Base-by-base conservation (phyloP, 306 rosid genomes). In the Rosa chinensis region DNA sequence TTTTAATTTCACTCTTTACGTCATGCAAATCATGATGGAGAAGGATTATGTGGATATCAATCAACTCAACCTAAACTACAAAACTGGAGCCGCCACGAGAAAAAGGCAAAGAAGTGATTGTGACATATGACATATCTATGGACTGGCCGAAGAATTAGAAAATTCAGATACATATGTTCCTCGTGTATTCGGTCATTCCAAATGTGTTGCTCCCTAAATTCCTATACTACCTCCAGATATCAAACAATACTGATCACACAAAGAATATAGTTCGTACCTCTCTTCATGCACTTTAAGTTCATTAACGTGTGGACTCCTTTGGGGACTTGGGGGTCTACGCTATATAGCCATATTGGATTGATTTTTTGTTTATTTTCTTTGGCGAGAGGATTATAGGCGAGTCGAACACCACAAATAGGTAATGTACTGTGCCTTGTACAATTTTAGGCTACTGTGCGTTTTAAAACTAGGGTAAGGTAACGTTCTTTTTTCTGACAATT, bases 1-100 rank as follows among this genome's bases (percentile, higher is more conserved):
- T 4, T 28, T 6, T n/a, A n/a, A n/a, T n/a, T n/a, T 8, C 18
- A 21, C 72, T 40, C 16, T 67, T 64, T 8, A 67, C 72, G 50
- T 67, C 72, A 67, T 39, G 47, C 13, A 66, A 66, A 66, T 37
- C 45, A 66, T 67, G 50, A 40, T n/a, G 49, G 7, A 35, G 35
- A 64, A 64, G 44, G 12, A 64, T 5, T 35, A 7, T 6, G 4
- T 63, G 20, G 20, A 35, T 63, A 32, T 37, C 5, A 64, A 64
- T 64, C 44, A 32, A 14, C 43, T 8, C 11, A 35, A 17, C 45
- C 70, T 2, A 64, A 3, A 64, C 45, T 32, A 61, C 5, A 17
- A 35, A 16, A 64, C 8, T 66, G 48, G 28, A 43, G 52, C 53
- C 73, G 53, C 73, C 73, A n/a, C 5, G 53, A 69, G 73, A 43